Percentiles rank a stretch among this genome's conserved stretches.
These are phyloP conservation scores for Saccharomyces hybrid DNA, from an alignment of 1,139 yeast species.

Conservation along the genomic window DNA sequence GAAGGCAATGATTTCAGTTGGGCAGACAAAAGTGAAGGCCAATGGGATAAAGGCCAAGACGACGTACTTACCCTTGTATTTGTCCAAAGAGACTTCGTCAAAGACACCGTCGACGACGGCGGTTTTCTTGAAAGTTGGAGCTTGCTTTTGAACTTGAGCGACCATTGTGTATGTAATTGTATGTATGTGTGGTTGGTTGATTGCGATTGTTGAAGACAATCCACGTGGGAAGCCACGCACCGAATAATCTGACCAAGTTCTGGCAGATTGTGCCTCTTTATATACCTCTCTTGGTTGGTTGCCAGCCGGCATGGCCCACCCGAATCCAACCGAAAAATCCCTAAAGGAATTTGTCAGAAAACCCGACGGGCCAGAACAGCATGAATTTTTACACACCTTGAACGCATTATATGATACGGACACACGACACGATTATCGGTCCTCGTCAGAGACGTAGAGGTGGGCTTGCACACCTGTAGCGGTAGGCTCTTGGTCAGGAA, in stretches of 20 bases:
- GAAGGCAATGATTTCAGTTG: conserved; percentile 98
- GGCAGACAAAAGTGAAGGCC: conserved; percentile 99
- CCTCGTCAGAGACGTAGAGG: not conserved
- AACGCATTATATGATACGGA: not conserved
- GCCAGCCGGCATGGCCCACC: conserved; percentile 2
- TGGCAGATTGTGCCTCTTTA: conserved; percentile 6
- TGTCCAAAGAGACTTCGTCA: conserved; percentile 89
- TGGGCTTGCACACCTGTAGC: not conserved
- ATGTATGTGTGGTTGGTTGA: conserved; percentile 1
- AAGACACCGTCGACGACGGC: conserved; percentile 95
- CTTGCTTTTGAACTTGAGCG: conserved; percentile 87
- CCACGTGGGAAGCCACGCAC: not conserved
- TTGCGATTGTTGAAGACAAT: not conserved
- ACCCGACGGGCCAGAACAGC: conserved; percentile 1
- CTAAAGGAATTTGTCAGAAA: not conserved
- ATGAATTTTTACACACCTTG: not conserved
- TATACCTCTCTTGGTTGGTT: conserved; percentile 8
- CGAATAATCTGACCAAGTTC: not conserved
- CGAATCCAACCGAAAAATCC: conserved; percentile 2
- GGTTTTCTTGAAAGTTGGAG: conserved; percentile 91
- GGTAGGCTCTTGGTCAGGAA: not conserved
- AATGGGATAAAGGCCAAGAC: conserved; percentile 93
- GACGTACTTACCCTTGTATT: conserved; percentile 97
- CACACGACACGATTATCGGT: not conserved
- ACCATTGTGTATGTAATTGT: conserved; percentile 47